Conservation (phyloP, 2,329 filamentous ascomycete genomes). For the Colletotrichum musae region DNA sequence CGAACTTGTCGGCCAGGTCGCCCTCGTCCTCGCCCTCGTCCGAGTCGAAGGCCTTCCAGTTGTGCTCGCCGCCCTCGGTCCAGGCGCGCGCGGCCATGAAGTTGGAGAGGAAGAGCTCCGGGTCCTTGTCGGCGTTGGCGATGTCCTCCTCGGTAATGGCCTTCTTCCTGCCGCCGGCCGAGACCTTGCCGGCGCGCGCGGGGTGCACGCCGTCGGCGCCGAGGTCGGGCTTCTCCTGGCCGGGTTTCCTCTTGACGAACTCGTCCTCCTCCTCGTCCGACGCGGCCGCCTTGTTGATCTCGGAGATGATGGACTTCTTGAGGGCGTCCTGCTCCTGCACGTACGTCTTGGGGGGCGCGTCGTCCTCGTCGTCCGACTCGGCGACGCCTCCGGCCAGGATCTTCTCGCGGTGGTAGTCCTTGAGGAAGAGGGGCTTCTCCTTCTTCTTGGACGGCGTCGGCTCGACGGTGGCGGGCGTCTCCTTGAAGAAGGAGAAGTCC, state of each 20-base stretch:
- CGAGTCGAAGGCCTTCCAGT: conserved; percentile 88
- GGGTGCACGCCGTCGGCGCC: conserved; percentile 67
- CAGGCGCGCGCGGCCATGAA: conserved; percentile 95
- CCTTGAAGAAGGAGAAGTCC: conserved; percentile 79
- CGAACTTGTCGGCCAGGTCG: conserved; percentile 80
- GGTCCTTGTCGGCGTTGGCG: conserved; percentile 85
- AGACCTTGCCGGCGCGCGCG: conserved; percentile 62
- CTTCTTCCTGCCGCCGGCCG: conserved; percentile 48
- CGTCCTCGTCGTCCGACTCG: conserved; percentile 71
- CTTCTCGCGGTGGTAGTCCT: conserved; percentile 93
- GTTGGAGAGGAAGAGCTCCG: conserved; percentile 93
- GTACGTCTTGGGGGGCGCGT: conserved; percentile 77
- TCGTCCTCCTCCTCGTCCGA: conserved; percentile 72
- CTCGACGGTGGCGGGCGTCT: conserved; percentile 56
- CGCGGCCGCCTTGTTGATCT: conserved; percentile 79
- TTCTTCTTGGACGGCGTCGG: conserved; percentile 66
- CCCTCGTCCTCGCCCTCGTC: conserved; percentile 88
- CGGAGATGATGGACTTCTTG: conserved; percentile 82
- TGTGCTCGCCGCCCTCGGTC: conserved; percentile 75
- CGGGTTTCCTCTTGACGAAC: conserved; percentile 80
- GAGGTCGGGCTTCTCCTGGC: conserved; percentile 50
- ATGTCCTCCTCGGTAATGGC: conserved; percentile 73
- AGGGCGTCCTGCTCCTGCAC: conserved; percentile 89
- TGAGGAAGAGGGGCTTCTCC: conserved; percentile 87
- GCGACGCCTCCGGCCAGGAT: conserved; percentile 80